Evolutionary conservation across 1,284 basidiomycete species (phyloP), one percentile per base, ranked within the genome.

Genomic region (Fomitopsis betulina): DNA sequence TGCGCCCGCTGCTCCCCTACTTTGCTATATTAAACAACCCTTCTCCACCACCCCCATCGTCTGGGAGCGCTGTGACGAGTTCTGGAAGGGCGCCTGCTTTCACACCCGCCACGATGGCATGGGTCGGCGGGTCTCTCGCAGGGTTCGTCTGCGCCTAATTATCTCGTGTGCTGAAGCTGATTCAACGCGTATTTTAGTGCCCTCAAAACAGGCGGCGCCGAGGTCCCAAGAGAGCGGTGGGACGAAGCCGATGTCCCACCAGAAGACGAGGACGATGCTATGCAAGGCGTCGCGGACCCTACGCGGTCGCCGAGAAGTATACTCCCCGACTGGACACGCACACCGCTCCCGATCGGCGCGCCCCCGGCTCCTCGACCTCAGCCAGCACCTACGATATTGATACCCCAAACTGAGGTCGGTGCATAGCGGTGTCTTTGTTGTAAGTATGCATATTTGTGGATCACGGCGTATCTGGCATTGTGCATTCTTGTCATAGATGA

Each of bases 101-200:
- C 73, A 76, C 86, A 6, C 88, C 94, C 2, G 84, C 86, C 1
- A 79, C 86, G 37, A 79, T 95, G 72, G 81, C 89, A 0, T 98
- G 95, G 94, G 86, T 98, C n/a, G 95, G 95, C 3, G 95, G 93
- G 0, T 94, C 92, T 37, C 73, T 98, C 15, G 92, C 94, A 2
- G 96, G 95, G 89, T 93, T 71, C 64, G 87, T 62, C n/a, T n/a
- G 2, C 13, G 9, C 27, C 9, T 40, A 17, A 15, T 42, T 8
- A 5, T n/a, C 33, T 12, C 45, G 53, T 21, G 27, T 49, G 42
- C 33, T 50, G 19, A 37, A 17, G 15, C 57, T 58, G 40, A 43
- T 55, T 49, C 53, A n/a, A 19, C 60, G 51, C 35, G 35, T 37
- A 37, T 37, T 3, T 15, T 64, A 87, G 86, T 0, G 78, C 90